A percentile compares a stretch with the other conserved stretches of the same genome.
Evolutionary conservation across 2,329 filamentous ascomycete genomes (phyloP).

Genomic region (Pestalotiopsis sp.): DNA sequence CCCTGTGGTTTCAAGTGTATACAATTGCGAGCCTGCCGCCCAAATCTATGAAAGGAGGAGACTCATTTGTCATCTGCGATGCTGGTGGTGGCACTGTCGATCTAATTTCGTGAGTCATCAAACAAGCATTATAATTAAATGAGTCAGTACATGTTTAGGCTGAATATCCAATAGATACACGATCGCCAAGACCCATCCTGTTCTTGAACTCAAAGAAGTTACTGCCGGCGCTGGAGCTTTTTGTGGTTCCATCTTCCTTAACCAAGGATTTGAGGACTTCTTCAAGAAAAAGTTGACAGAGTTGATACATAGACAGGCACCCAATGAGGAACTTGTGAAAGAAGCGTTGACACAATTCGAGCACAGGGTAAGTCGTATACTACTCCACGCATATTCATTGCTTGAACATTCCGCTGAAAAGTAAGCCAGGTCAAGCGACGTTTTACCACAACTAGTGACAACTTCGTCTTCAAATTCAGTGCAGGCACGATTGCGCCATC

Average conservation of each 20-base stretch:
- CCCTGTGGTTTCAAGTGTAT: no score
- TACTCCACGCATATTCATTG: no score
- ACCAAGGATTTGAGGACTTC: slow-evolving; percentile 49
- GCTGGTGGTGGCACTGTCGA: slow-evolving; percentile 49
- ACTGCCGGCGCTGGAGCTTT: slow-evolving; percentile 51
- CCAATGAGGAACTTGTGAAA: slow-evolving; percentile 43
- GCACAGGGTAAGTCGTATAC: slow-evolving; percentile 20
- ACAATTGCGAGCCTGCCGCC: slow-evolving; percentile 37
- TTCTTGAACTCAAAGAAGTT: slow-evolving; percentile 52
- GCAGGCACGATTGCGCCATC: no score
- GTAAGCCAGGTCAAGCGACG: slow-evolving; percentile 38
- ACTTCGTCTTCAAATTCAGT: no score
- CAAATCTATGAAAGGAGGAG: slow-evolving; percentile 44
- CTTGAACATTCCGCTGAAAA: no score
- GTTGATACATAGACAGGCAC: slow-evolving; percentile 45
- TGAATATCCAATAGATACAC: slow-evolving; percentile 37
- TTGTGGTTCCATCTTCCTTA: slow-evolving; percentile 54
- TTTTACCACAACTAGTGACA: no score
- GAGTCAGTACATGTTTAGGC: neutral
- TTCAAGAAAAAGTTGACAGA: slow-evolving; percentile 46
- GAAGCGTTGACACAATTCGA: slow-evolving; percentile 48
- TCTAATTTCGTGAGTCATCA: slow-evolving; percentile 42
- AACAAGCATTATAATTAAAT: no score
- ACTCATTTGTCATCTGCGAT: slow-evolving; percentile 56
- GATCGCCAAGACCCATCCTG: slow-evolving; percentile 45